Conservation (phyloP, 352 stramenopile species). For the Achlya hypogyna region DNA sequence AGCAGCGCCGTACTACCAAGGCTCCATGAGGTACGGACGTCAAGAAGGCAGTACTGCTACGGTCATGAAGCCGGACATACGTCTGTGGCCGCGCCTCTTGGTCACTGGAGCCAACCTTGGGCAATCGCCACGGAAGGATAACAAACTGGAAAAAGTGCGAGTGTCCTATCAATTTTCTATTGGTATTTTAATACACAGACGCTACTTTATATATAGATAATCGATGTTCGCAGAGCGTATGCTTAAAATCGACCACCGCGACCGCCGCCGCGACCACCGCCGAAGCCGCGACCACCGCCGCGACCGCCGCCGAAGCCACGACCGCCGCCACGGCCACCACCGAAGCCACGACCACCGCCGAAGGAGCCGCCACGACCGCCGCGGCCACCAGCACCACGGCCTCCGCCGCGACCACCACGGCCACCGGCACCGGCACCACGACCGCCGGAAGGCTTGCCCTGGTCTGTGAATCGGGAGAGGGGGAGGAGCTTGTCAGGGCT, state of each 20-base stretch:
- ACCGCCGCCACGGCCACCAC: slow-evolving; percentile 34
- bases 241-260: slow-evolving; percentile 25
- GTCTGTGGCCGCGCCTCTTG: too few species aligned
- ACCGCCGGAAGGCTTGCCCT: slow-evolving; percentile 45
- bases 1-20: slow-evolving; percentile 12
- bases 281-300: slow-evolving; percentile 20
- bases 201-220: slow-evolving; percentile 7
- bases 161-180: slow-evolving; percentile 12
- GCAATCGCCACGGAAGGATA: not conserved
- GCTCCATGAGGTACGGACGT: not conserved
- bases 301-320: slow-evolving; percentile 24
- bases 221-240: not conserved
- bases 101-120: too few species aligned
- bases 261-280: slow-evolving; percentile 17
- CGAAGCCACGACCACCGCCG: slow-evolving; percentile 28
- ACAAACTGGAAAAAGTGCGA: too few species aligned
- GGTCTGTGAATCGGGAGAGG: slow-evolving; percentile 93
- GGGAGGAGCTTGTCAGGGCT: slow-evolving; percentile 95
- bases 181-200: slow-evolving; percentile 15
- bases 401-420: slow-evolving; percentile 26
- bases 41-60: too few species aligned
- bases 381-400: slow-evolving; percentile 31
- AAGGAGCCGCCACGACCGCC: slow-evolving; percentile 34
- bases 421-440: slow-evolving; percentile 28
- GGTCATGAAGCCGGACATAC: too few species aligned